phyloP scores from a whole-genome alignment of 306 rosid genomes.

The Acacia melanoxylon region DNA sequence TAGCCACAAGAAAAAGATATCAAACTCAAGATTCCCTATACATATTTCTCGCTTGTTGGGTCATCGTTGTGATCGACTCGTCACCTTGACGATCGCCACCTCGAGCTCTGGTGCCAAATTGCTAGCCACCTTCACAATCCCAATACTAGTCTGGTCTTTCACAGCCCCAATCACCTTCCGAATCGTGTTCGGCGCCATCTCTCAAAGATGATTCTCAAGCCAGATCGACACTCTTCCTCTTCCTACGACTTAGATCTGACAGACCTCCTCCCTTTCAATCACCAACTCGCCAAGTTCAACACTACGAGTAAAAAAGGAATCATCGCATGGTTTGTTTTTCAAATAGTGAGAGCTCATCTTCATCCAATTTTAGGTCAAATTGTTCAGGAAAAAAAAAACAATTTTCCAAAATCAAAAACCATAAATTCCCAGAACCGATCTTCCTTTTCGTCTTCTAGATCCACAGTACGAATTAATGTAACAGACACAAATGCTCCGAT shows the following conservation, averaged over 20 bases:
- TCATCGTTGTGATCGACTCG: constrained; percentile 85
- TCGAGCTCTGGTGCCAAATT: constrained; percentile 94
- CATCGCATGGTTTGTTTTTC: neutral
- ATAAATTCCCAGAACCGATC: constrained; percentile 10
- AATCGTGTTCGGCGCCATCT: constrained; percentile 89
- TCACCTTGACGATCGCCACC: constrained; percentile 93
- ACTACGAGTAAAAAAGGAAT: neutral
- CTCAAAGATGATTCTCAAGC: constrained; percentile 2
- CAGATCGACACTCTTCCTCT: neutral
- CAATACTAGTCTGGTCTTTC: constrained; percentile 98
- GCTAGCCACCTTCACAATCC: constrained; percentile 90
- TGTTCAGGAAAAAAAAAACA: neutral
- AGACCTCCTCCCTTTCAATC: neutral
- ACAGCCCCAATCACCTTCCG: constrained; percentile 96
- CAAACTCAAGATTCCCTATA: constrained; percentile 69
- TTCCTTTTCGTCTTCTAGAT: neutral
- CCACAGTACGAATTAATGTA: neutral
- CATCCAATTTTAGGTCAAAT: neutral
- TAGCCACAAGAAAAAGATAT: constrained; percentile 81
- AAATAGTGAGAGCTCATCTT: neutral
- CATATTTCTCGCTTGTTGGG: constrained; percentile 83
- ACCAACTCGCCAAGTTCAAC: neutral
- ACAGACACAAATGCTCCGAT: neutral
- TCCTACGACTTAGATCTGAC: constrained; percentile 1
- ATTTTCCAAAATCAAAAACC: constrained; percentile 22